Conservation (phyloP, 148 eudicot species). For the Bassia scoparia region DNA sequence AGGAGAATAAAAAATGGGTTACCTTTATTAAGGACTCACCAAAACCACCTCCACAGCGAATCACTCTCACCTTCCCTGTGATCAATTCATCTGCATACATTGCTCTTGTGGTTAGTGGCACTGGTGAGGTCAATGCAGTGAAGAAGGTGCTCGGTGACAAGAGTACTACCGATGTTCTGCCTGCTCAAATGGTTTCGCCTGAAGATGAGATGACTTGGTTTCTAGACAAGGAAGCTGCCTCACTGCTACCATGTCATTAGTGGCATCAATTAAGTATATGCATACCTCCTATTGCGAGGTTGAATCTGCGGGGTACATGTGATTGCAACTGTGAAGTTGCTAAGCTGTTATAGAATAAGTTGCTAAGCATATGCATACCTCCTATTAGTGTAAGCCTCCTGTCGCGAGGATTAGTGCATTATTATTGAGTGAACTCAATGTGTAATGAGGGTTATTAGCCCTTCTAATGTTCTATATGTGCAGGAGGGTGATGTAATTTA, state of each 20-base stretch:
- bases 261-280: not conserved
- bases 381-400: not conserved
- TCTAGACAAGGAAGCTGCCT: conserved; percentile 54
- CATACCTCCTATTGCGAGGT: not conserved
- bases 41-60: conserved; percentile 62
- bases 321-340: not conserved
- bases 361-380: not conserved
- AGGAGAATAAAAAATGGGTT: conserved; percentile 57
- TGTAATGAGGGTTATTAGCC: not conserved
- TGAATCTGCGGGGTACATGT: not conserved
- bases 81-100: conserved; percentile 54
- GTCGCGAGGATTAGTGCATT: not conserved
- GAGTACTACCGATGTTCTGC: conserved; percentile 20
- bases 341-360: not conserved
- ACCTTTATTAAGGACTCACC: conserved; percentile 62
- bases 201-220: conserved; percentile 56
- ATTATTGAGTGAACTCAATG: not conserved
- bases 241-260: conserved; percentile 7
- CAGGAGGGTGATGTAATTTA: too few species aligned
- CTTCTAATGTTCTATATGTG: not conserved
- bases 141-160: conserved; percentile 30
- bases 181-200: conserved; percentile 44
- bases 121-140: conserved; percentile 40
- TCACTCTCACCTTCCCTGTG: conserved; percentile 70
- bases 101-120: conserved; percentile 57